Evolutionary conservation across 129 eudicot species (phyloP), one percentile per base, ranked within the genome.

Genomic region (Flaveria bidentis): DNA sequence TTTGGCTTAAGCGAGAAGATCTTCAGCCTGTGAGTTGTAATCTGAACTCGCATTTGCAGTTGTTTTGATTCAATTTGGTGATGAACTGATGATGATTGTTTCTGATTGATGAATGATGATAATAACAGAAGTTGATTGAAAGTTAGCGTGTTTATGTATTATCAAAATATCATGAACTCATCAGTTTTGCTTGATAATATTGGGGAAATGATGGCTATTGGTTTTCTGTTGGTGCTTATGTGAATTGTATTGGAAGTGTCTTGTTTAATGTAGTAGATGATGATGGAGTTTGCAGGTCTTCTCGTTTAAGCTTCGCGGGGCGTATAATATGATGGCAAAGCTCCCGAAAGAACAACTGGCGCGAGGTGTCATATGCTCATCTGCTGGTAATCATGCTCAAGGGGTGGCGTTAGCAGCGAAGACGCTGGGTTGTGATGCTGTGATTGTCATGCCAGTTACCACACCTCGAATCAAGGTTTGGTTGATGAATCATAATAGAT

Each of bases 251-350:
- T 36, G 41, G 6, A 36, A 36, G 7, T 36, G 8, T 36, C 41
- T 4, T 36, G 41, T 44, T 69, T 79, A 44, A 26, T 60, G 25
- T 49, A 66, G 45, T 22, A 23, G 13, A 15, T 56, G 30, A 22
- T 72, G 6, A 46, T 18, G 36, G 16, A 57, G 45, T 8, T 67
- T 81, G 71, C 61, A 92, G 98, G 98, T 92, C 52, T 93, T 90
- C 74, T 93, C 97, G 1, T 90, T 90, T 72, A 93, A 93, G 87
- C 84, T 93, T 60, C 92, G 97, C 3, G 97, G 98, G 57, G 98
- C 98, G 25, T 93, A 93, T 69, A 93, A 93, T 63, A 90, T 93
- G 98, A 90, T 93, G 98, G 97, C 90, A 15, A 93, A 90, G 75
- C 88, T 93, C 63, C 91, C 92, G 25, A 90, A 69, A 68, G 91